A percentile compares a stretch with the other conserved stretches of the same genome.
Evolutionary conservation across 208 protist species (phyloP).

Genomic region (Borovskyia barvae): DNA sequence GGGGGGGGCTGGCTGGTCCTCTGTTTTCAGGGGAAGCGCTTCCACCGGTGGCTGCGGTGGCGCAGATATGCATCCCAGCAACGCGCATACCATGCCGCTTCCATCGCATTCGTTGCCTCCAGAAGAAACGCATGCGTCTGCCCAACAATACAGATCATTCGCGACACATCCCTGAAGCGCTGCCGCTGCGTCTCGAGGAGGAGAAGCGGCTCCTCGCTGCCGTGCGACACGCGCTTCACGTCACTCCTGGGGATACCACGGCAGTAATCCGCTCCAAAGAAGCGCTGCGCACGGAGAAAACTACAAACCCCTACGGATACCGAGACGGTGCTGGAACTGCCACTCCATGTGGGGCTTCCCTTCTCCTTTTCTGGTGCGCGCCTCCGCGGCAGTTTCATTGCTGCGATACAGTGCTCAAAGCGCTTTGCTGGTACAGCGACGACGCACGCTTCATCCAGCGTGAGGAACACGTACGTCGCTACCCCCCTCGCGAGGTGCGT

Average conservation of each 20-base stretch:
- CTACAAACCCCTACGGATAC: slow-evolving; percentile 26
- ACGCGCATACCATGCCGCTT: slow-evolving; percentile 38
- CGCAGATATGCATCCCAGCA: slow-evolving; percentile 21
- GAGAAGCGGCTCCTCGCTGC: slow-evolving; percentile 44
- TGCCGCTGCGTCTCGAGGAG: slow-evolving; percentile 13
- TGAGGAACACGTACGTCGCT: slow-evolving; percentile 58
- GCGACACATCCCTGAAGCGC: slow-evolving; percentile 29
- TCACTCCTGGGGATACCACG: slow-evolving; percentile 29
- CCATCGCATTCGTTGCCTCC: slow-evolving; percentile 29
- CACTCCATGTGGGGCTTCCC: not conserved
- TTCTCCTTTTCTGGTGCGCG: not conserved
- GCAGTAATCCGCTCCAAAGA: slow-evolving; percentile 40
- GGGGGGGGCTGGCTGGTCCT: no score
- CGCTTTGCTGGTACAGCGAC: slow-evolving; percentile 37
- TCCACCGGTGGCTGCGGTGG: not conserved
- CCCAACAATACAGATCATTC: slow-evolving; percentile 48
- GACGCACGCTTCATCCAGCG: slow-evolving; percentile 37
- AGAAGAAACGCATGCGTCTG: slow-evolving; percentile 56
- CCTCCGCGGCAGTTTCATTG: slow-evolving; percentile 9
- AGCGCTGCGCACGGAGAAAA: slow-evolving; percentile 23
- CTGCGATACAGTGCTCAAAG: slow-evolving; percentile 22
- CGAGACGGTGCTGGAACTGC: not conserved
- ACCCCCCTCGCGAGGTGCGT: slow-evolving; percentile 1
- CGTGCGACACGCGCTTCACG: slow-evolving; percentile 45
- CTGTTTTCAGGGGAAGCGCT: no score